Conservation (phyloP, 2,329 filamentous ascomycete genomes). For the Alternaria viburni region DNA sequence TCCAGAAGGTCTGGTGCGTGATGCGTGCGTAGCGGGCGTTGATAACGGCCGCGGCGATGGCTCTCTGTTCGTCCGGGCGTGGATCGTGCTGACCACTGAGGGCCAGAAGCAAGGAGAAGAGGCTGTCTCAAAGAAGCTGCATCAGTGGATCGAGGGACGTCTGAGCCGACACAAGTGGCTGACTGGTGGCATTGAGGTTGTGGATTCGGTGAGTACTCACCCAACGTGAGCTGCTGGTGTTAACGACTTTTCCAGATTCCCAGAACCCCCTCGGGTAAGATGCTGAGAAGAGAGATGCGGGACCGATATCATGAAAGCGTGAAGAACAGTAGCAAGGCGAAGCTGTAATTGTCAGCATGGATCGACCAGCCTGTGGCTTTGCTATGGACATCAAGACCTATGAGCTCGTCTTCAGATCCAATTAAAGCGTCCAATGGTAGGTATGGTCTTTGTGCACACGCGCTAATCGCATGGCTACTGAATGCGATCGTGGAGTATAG, state of each 20-base stretch:
- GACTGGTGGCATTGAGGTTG: constrained; percentile 37
- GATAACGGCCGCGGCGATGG: constrained; percentile 39
- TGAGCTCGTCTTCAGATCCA: not conserved
- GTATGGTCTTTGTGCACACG: not conserved
- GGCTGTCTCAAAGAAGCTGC: constrained; percentile 24
- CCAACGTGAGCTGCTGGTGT: not conserved
- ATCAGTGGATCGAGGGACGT: constrained; percentile 28
- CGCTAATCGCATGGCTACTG: accelerated
- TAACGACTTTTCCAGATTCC: constrained; percentile 26
- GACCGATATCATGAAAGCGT: constrained; percentile 34
- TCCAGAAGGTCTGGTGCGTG: constrained; percentile 35
- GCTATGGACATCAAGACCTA: not conserved
- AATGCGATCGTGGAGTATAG: not conserved
- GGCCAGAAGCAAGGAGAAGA: constrained; percentile 21
- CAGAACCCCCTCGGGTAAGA: constrained; percentile 37
- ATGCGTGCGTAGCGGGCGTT: constrained; percentile 43
- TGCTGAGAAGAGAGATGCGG: constrained; percentile 39
- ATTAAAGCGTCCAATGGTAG: accelerated
- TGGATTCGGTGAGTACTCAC: constrained; percentile 30
- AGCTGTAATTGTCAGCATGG: constrained; percentile 12
- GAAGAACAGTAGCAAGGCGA: constrained; percentile 25
- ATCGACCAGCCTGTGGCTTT: not conserved
- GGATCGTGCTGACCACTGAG: constrained; percentile 34
- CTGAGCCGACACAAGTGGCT: constrained; percentile 41
- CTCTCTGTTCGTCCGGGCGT: constrained; percentile 37